Conservation (phyloP, 495 filamentous ascomycete genomes). For the Hyphodiscus hymeniophilus region DNA sequence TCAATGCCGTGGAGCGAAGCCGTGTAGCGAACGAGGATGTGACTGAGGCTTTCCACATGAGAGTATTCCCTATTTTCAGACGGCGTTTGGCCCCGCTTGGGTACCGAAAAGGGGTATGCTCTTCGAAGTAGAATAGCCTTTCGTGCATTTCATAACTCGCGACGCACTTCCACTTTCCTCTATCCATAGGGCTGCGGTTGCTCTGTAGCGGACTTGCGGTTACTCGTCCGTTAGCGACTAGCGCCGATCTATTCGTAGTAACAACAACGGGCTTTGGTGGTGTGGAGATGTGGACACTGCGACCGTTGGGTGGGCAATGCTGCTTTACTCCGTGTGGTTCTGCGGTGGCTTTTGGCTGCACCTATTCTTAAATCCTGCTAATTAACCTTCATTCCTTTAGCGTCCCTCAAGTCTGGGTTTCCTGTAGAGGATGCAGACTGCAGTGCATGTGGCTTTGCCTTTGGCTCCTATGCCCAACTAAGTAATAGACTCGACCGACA, state of each 20-base stretch:
- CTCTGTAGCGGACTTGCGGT: background rate
- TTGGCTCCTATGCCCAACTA: background rate
- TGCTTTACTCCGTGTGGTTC: conserved; percentile 7
- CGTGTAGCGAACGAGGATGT: background rate
- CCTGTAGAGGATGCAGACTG: background rate
- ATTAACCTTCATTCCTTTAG: conserved; percentile 17
- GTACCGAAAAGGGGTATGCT: background rate
- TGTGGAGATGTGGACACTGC: background rate
- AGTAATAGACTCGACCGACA: background rate
- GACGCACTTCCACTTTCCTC: background rate
- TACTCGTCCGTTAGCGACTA: conserved; percentile 2
- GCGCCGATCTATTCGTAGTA: conserved; percentile 19
- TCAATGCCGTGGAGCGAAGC: background rate
- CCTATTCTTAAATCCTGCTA: conserved; percentile 15
- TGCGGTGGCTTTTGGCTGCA: background rate
- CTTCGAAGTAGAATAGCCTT: background rate
- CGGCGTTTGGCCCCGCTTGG: background rate
- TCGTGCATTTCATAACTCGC: background rate
- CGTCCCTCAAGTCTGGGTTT: background rate
- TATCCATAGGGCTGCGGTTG: conserved; percentile 17
- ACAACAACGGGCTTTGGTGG: background rate
- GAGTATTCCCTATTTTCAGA: background rate
- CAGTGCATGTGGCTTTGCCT: background rate
- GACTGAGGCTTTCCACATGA: background rate
- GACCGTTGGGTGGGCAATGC: conserved; percentile 1